Evolutionary conservation across 192 early-diverging fungal genomes (phyloP).

Genomic region (Rhizophagus clarus): DNA sequence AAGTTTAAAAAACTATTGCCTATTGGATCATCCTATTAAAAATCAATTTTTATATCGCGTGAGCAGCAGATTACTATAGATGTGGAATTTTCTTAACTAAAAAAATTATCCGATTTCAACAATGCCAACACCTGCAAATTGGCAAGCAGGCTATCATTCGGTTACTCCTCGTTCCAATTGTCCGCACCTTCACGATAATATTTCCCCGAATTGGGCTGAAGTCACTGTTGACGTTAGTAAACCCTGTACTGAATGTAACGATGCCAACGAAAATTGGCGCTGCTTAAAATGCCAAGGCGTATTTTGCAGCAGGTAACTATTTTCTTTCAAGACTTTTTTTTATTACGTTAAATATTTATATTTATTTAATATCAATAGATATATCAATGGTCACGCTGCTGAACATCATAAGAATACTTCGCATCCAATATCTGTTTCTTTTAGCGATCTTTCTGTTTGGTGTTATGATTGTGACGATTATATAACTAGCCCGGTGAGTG

Average conservation of each 20-base stretch:
- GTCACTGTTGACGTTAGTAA: background rate
- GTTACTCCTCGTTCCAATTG: background rate
- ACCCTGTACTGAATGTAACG: background rate
- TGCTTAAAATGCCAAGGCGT: slow-evolving; percentile 10
- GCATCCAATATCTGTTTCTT: slow-evolving; percentile 16
- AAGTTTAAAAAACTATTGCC: no score
- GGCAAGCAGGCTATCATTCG: background rate
- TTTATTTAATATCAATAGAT: slow-evolving; percentile 3
- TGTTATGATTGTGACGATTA: slow-evolving; percentile 22
- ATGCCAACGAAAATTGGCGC: slow-evolving; percentile 14
- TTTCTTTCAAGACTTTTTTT: background rate
- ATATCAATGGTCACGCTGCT: slow-evolving; percentile 13
- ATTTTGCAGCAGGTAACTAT: slow-evolving; percentile 7
- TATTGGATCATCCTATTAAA: no score
- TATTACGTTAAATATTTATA: background rate
- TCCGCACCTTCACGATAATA: background rate
- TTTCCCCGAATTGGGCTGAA: background rate
- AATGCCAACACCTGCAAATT: background rate
- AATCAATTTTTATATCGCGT: no score
- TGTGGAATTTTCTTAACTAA: no score
- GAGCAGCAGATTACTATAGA: no score
- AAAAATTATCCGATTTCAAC: no score
- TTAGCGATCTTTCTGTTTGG: slow-evolving; percentile 22
- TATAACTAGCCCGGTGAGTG: background rate
- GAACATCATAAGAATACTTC: slow-evolving; percentile 1